Conservation (phyloP, 305 asterid species). For the Solanum aculeatissimum region DNA sequence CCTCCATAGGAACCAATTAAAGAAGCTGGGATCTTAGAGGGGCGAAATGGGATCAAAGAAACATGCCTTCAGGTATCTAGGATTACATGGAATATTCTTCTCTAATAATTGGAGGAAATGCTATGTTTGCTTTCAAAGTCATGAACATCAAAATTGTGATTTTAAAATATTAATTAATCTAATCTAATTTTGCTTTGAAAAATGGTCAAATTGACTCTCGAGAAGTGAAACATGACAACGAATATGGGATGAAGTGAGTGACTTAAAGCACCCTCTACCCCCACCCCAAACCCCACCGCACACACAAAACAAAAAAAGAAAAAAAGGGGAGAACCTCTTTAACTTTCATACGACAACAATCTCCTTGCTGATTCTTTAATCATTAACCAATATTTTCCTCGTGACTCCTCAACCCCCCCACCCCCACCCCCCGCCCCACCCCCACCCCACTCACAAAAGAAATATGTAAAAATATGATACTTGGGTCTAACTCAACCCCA, state of each 20-base stretch:
- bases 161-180: not conserved
- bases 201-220: not conserved
- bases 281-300: not conserved
- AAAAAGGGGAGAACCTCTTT: not conserved
- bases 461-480: not conserved
- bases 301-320: not conserved
- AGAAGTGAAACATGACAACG: not conserved
- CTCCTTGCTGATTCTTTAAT: not conserved
- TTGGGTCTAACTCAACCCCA: not conserved
- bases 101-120: not conserved
- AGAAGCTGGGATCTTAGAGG: slow-evolving; percentile 99
- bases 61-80: slow-evolving; percentile 91
- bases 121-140: not conserved
- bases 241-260: not conserved
- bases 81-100: slow-evolving; percentile 1
- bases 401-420: not conserved
- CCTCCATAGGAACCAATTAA: slow-evolving; percentile 81
- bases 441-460: not conserved
- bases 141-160: not conserved
- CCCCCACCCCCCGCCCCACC: not conserved
- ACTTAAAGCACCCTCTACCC: not conserved
- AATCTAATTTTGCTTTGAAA: not conserved
- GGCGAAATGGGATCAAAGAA: slow-evolving; percentile 98
- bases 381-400: not conserved
- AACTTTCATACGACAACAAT: not conserved